Evolutionary conservation across 768 basidiomycete species (phyloP).

Genomic region (Pleurotus platypus): DNA sequence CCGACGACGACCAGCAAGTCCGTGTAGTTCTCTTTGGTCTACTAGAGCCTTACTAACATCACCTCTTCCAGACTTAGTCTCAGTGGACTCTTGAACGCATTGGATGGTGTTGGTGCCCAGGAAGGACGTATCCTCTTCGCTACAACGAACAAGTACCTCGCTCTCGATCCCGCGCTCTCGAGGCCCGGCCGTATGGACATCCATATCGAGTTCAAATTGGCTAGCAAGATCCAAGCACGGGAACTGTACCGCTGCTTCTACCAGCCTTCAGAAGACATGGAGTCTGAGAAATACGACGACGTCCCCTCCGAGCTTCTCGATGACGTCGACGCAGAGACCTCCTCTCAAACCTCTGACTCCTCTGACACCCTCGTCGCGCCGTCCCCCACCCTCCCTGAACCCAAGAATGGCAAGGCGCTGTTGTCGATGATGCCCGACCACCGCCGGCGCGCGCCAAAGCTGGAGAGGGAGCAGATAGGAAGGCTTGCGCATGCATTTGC

Average conservation of each 20-base stretch:
- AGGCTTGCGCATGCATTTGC: constrained; percentile 56
- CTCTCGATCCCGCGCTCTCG: constrained; percentile 70
- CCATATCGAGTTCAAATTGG: constrained; percentile 73
- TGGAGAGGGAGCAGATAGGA: constrained; percentile 35
- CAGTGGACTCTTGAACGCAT: constrained; percentile 73
- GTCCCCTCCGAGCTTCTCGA: constrained; percentile 19
- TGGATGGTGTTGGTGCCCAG: constrained; percentile 76
- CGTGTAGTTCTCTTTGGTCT: too few species aligned
- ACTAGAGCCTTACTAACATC: too few species aligned
- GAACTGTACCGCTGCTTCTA: constrained; percentile 72
- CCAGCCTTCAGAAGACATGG: constrained; percentile 33
- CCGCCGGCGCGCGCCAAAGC: constrained; percentile 30
- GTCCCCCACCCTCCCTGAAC: constrained; percentile 8
- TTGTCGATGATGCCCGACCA: constrained; percentile 20
- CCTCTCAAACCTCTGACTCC: constrained; percentile 7
- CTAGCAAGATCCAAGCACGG: constrained; percentile 62
- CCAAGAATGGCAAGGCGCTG: constrained; percentile 14
- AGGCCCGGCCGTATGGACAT: constrained; percentile 81
- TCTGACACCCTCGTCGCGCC: constrained; percentile 8
- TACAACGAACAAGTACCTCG: constrained; percentile 54
- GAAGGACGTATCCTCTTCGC: constrained; percentile 72
- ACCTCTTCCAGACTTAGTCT: constrained; percentile 45
- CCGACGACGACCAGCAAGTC: constrained; percentile 14
- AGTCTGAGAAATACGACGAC: constrained; percentile 18
- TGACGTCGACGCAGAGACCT: constrained; percentile 20